Evolutionary conservation across 2,329 filamentous ascomycete genomes (phyloP).

Genomic region (Alternaria conjuncta): DNA sequence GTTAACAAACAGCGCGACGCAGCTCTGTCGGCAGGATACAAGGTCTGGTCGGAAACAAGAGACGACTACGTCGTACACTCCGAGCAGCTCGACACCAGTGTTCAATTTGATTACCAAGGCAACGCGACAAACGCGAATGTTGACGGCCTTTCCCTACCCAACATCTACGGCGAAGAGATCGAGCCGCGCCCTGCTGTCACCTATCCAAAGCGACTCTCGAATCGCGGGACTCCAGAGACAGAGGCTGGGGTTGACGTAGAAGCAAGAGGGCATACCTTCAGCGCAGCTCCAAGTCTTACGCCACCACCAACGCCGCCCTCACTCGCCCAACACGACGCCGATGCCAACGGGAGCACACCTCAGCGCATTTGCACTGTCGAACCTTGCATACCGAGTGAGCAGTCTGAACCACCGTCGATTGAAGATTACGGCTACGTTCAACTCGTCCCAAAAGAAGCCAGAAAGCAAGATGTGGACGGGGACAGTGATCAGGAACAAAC

Average conservation of each 20-base stretch:
- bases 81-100: conserved; percentile 7
- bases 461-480: not conserved
- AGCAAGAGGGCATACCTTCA: not conserved
- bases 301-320: not conserved
- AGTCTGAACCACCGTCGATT: not conserved
- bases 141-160: conserved; percentile 5
- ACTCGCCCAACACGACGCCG: no score
- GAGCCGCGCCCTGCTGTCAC: not conserved
- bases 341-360: not conserved
- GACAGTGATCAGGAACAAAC: not conserved
- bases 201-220: no score
- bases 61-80: conserved; percentile 21
- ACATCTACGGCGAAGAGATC: conserved; percentile 16
- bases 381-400: not conserved
- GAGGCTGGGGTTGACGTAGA: no score
- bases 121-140: not conserved
- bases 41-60: conserved; percentile 12
- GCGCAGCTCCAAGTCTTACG: not conserved
- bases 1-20: conserved; percentile 11
- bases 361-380: not conserved
- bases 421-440: conserved; percentile 3
- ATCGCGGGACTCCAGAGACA: not conserved
- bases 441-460: not conserved
- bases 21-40: conserved; percentile 13
- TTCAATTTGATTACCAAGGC: conserved; percentile 12